Evolutionary conservation across 2,329 filamentous ascomycete species (phyloP), one percentile per base, ranked within the genome.

Genomic region (Cercospora nicotianae): DNA sequence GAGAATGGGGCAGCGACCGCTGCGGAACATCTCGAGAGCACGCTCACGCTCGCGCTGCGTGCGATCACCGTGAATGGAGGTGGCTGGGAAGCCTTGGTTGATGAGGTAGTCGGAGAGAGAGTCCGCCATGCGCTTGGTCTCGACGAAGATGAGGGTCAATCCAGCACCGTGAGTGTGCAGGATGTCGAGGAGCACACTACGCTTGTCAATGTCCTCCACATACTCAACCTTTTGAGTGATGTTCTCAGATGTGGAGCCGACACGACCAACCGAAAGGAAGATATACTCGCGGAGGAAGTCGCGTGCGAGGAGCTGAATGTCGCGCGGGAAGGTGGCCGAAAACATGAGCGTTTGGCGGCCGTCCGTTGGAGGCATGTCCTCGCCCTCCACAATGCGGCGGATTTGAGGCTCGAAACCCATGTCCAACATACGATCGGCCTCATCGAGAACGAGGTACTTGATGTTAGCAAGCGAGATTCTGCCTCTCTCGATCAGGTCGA

Each of bases 371-470:
- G 95, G 95, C 95, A 99, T 99, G 77, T 99, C 95, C 84, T 98
- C 95, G 69, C 93, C 93, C 83, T 98, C 94, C 57, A 99, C 95
- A 77, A 99, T 98, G 77, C 94, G 92, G 78, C 95, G 94, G 79
- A 99, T 99, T 85, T 99, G 95, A 77, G 95, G 95, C 86, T 99
- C 95, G 87, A 99, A 99, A 95, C 95, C 95, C 95, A 99, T 99
- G 87, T 99, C 95, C 87, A 99, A 87, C 95, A 99, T 99, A 81
- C 95, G 95, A 86, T 99, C 95, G 81, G 95, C 95, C 88, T 99
- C 95, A 77, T 99, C 95, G 65, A 99, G 92, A 76, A 99, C 93
- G 70, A 99, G 88, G 81, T 99, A 99, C 87, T 97, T 98, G 87
- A 99, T 99, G 87, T 97, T 97, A 82, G 90, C 89, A 65, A 99